Evolutionary conservation across 768 basidiomycete species (phyloP).

Genomic region (Suillus ampliporus): DNA sequence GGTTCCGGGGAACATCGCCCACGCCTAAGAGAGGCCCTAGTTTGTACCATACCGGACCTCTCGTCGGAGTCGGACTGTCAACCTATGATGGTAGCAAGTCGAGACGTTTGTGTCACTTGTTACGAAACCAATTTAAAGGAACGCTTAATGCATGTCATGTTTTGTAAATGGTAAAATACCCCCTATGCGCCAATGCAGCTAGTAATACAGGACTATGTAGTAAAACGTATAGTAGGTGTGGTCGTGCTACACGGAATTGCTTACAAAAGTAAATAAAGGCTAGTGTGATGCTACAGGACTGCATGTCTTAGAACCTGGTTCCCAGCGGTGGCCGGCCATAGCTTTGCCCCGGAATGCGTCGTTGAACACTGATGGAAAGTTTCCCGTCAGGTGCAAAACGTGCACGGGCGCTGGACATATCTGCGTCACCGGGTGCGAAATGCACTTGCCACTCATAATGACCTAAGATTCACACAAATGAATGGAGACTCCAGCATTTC

Average conservation of each 20-base stretch:
- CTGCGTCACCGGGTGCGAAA: slow-evolving; percentile 59
- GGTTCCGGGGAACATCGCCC: background rate
- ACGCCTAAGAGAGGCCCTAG: background rate
- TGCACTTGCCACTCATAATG: slow-evolving; percentile 68
- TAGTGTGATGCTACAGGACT: slow-evolving; percentile 10
- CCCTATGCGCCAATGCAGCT: background rate
- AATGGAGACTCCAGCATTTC: slow-evolving; percentile 4
- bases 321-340: slow-evolving; percentile 28
- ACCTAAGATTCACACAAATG: slow-evolving; percentile 37
- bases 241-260: background rate
- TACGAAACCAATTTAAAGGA: background rate
- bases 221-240: background rate
- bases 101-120: background rate
- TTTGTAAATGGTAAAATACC: background rate
- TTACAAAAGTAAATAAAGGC: background rate
- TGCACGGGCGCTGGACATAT: slow-evolving; percentile 58
- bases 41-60: background rate
- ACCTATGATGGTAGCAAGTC: background rate
- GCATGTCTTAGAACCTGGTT: slow-evolving; percentile 36
- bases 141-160: background rate
- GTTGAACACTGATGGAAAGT: slow-evolving; percentile 52
- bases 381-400: slow-evolving; percentile 52
- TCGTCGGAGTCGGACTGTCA: no score
- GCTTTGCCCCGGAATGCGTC: slow-evolving; percentile 31
- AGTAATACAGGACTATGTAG: slow-evolving; percentile 5